Percentiles rank a stretch among this genome's conserved stretches.
These are phyloP conservation scores for Salix suchowensis DNA, from an alignment of 345 rosid genomes.

Conservation along the genomic window DNA sequence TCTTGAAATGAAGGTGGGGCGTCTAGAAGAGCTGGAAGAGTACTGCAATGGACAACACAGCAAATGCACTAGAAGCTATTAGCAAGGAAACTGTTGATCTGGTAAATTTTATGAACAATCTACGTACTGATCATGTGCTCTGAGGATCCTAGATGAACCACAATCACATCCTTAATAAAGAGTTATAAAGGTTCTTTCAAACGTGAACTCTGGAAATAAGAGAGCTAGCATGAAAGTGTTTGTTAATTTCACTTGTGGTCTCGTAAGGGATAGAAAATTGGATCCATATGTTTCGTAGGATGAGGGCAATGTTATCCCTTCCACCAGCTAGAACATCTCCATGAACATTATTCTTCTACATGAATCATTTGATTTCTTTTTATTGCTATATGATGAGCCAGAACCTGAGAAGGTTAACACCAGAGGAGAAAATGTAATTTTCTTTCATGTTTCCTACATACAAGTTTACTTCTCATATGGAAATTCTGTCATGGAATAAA, in stretches of 20 bases:
- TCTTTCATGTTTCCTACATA: not conserved
- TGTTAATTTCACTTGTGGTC: too few species aligned
- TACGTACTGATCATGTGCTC: not conserved
- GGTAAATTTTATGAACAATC: conserved; percentile 23
- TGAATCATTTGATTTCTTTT: too few species aligned
- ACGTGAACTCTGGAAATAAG: too few species aligned
- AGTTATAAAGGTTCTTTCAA: too few species aligned
- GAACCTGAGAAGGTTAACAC: not conserved
- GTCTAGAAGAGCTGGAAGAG: conserved; percentile 15
- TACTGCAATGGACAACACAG: conserved; percentile 40
- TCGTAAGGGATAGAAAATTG: not conserved
- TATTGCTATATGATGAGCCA: too few species aligned
- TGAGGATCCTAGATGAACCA: not conserved
- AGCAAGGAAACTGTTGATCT: conserved; percentile 74
- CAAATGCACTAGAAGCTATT: conserved; percentile 60
- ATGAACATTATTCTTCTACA: not conserved
- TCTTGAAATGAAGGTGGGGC: conserved; percentile 5
- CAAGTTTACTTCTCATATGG: not conserved
- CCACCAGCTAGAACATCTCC: not conserved
- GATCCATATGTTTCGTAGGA: not conserved
- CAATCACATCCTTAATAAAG: too few species aligned
- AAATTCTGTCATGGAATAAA: not conserved
- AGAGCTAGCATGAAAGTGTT: too few species aligned
- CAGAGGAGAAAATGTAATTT: not conserved
- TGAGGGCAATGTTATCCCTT: not conserved